Base-by-base conservation (phyloP, 768 basidiomycete species). In the Rhodotorula toruloides region DNA sequence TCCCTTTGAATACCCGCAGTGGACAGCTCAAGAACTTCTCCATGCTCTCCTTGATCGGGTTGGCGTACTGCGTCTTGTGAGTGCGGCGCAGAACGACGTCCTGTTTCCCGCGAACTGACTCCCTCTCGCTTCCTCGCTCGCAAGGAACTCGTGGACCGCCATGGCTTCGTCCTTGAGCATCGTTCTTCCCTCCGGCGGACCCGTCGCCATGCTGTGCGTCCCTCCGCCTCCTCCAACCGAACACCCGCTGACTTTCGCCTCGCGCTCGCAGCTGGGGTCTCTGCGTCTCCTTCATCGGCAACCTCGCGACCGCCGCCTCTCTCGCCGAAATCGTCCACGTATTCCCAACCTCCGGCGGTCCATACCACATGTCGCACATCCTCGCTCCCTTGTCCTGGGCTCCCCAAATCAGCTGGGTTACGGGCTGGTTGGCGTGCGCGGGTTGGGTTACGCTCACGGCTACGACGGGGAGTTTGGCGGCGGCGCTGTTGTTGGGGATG, bases 391-490 rank as follows among this genome's bases (percentile, higher is more conserved):
- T 53, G 2, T 32, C 36, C 2, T 43, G 13, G 9, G 54, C 60
- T 3, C 42, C 29, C 3, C 39, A 31, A 31, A 31, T 68, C 32
- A 36, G 48, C 0, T 63, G 36, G 22, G 19, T 47, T 22, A 31
- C 29, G 27, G 68, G 72, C 22, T 73, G 72, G 68, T 49, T 73
- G 36, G 68, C 63, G 14, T 37, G 44, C 31, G 66, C 68, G 0
- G 72, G 72, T 1, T 73, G 72, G 72, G 44, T 46, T 37, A 59
- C 68, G 2, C 39, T 73, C 2, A 65, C 58, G 29, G 72, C 68
- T 1, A 73, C 66, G 1, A 61, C 65, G 3, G 61, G 65, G 1
- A 54, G 49, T 0, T 61, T 73, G 31, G 66, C 62, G 2, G 65
- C 52, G 14, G 16, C 37, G 1, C 36, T 71, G 10, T 21, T 67